Percentiles rank a stretch among this genome's conserved stretches.
Conservation (phyloP, 352 stramenopile genomes). For the Aphanomyces invadans region DNA sequence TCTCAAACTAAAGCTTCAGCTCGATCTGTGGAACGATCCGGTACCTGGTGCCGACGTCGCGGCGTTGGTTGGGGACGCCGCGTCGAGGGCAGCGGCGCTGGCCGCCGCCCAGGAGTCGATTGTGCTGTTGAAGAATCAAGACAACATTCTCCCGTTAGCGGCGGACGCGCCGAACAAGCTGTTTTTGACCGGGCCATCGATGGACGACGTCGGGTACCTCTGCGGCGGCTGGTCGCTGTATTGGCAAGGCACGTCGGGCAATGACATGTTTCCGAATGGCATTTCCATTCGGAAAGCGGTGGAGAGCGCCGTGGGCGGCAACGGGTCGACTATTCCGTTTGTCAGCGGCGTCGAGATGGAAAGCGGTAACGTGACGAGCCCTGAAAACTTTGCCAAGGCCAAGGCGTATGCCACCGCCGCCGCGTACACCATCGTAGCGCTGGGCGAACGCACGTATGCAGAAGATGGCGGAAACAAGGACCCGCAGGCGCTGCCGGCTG, state of each 20-base stretch:
- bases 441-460: conserved; percentile 32
- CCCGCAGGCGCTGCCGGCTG: conserved; percentile 35
- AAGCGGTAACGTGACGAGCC: conserved; percentile 19
- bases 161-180: not conserved
- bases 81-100: not conserved
- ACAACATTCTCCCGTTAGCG: conserved; percentile 22
- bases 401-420: conserved; percentile 26
- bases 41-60: conserved; percentile 1
- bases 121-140: conserved; percentile 26
- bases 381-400: conserved; percentile 18
- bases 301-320: conserved; percentile 21
- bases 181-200: conserved; percentile 30
- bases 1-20: conserved; percentile 17
- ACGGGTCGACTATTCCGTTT: conserved; percentile 1
- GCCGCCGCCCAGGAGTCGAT: conserved; percentile 20
- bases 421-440: conserved; percentile 27
- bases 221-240: conserved; percentile 35
- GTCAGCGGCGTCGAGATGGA: not conserved
- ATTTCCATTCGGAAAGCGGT: conserved; percentile 32
- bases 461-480: conserved; percentile 59
- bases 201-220: conserved; percentile 32
- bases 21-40: conserved; percentile 11
- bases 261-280: conserved; percentile 32
- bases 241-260: conserved; percentile 33
- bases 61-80: not conserved